phyloP scores from a whole-genome alignment of 2,329 filamentous ascomycete genomes.

The Alternaria solani region DNA sequence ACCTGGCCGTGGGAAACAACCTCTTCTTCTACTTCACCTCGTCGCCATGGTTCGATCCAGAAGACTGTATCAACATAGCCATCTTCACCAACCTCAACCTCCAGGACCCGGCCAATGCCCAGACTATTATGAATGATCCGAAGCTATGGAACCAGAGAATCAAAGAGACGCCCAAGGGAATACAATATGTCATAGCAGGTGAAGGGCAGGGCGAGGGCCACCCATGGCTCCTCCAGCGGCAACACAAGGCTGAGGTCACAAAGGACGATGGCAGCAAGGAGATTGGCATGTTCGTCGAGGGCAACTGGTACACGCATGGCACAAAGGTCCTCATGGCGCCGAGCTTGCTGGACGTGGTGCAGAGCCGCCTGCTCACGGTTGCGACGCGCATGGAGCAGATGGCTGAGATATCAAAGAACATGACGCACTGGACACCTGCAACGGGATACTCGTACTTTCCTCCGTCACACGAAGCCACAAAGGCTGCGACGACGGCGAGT shows the following conservation, averaged over 20 bases:
- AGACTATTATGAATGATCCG: constrained; percentile 62
- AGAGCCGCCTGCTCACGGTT: constrained; percentile 63
- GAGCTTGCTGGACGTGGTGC: constrained; percentile 65
- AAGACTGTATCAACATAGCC: constrained; percentile 65
- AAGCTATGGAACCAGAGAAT: constrained; percentile 64
- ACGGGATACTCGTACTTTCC: constrained; percentile 68
- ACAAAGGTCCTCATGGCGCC: constrained; percentile 69
- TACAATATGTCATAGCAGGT: constrained; percentile 67
- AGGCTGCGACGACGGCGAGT: constrained; percentile 37
- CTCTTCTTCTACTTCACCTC: constrained; percentile 69
- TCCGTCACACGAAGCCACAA: constrained; percentile 53
- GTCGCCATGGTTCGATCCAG: constrained; percentile 69
- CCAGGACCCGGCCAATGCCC: constrained; percentile 50
- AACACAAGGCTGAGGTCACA: constrained; percentile 44
- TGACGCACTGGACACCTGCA: constrained; percentile 66
- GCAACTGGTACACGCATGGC: constrained; percentile 68
- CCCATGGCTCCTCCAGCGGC: constrained; percentile 69
- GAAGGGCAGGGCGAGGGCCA: constrained; percentile 63
- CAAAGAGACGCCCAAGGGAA: constrained; percentile 59
- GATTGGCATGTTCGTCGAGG: constrained; percentile 62
- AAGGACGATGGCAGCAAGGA: constrained; percentile 46
- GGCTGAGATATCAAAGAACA: constrained; percentile 60
- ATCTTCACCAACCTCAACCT: constrained; percentile 62
- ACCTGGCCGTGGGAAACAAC: constrained; percentile 37
- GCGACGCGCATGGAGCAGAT: constrained; percentile 65